phyloP scores from a whole-genome alignment of 2,329 filamentous ascomycete species.

The Trichoderma lentiforme region DNA sequence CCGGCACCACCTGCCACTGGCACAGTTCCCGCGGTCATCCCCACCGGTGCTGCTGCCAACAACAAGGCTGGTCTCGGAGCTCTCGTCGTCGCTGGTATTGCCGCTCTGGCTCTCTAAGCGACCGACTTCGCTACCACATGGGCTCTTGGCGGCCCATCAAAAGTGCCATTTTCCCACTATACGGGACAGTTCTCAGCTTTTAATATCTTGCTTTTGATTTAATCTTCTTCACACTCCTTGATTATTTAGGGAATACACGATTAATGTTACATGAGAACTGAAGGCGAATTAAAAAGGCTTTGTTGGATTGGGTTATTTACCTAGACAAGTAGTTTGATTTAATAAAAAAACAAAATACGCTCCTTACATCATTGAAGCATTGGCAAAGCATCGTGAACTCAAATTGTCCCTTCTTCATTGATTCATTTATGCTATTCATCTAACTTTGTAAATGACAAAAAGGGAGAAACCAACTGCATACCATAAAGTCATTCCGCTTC shows the following conservation, averaged over 20 bases:
- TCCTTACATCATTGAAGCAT: not conserved
- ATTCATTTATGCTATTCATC: not conserved
- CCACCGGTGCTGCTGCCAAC: slow-evolving; percentile 38
- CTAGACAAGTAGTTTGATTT: not conserved
- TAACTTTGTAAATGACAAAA: not conserved
- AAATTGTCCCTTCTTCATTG: not conserved
- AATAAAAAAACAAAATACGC: slow-evolving; percentile 8
- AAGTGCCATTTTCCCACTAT: not conserved
- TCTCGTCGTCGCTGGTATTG: slow-evolving; percentile 38
- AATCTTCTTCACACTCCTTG: slow-evolving; percentile 16
- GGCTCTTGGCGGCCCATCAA: not conserved
- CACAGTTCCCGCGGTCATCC: slow-evolving; percentile 27
- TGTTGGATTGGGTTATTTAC: not conserved
- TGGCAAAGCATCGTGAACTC: not conserved
- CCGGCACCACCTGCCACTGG: slow-evolving; percentile 17
- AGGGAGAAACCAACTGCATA: not conserved
- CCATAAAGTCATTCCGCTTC: not conserved
- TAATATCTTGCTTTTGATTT: not conserved
- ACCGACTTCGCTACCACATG: not conserved
- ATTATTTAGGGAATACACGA: not conserved
- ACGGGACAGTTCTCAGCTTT: slow-evolving; percentile 8
- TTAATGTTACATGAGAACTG: slow-evolving; percentile 2
- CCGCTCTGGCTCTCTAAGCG: slow-evolving; percentile 36
- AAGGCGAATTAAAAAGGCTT: not conserved
- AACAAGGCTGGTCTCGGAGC: slow-evolving; percentile 35